These are phyloP conservation scores for Thraustochytrium striatum DNA, from an alignment of 352 stramenopile species.

Conservation along the genomic window DNA sequence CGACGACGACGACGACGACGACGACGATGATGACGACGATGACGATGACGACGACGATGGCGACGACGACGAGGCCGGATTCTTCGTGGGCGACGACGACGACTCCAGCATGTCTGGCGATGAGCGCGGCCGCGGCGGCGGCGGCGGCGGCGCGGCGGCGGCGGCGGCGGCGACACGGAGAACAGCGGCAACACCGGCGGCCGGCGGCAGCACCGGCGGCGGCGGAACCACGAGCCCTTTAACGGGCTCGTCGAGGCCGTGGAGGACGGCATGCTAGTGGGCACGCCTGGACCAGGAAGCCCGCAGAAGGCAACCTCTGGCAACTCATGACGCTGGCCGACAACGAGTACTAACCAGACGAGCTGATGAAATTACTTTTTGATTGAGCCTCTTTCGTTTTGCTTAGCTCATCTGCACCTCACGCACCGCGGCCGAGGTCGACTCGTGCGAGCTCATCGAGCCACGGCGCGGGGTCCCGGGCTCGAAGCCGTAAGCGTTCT, in stretches of 20 bases:
- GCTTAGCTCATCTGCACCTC: background rate
- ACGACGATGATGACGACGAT: conserved; percentile 17
- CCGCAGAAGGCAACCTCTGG: too few species aligned
- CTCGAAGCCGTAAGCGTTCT: background rate
- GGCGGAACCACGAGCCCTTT: too few species aligned
- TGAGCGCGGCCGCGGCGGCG: too few species aligned
- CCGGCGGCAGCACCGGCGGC: too few species aligned
- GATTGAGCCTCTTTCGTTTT: background rate
- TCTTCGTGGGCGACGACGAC: too few species aligned
- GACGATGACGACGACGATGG: conserved; percentile 1
- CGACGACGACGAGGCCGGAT: background rate
- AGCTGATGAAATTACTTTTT: background rate
- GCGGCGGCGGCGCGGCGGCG: too few species aligned
- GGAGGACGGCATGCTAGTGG: too few species aligned
- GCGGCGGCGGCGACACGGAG: too few species aligned
- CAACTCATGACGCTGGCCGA: background rate
- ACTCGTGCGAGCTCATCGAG: background rate
- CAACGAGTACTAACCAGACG: background rate
- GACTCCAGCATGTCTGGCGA: too few species aligned
- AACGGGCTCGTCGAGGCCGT: too few species aligned
- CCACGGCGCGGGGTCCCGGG: background rate
- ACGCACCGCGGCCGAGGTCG: conserved; percentile 7
- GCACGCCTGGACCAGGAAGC: too few species aligned
- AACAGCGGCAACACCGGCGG: too few species aligned
- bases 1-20: conserved; percentile 27